A percentile compares a stretch with the other conserved stretches of the same genome.
phyloP scores from a whole-genome alignment of 2,329 filamentous ascomycete species.

The Trematosphaeria pertusa region DNA sequence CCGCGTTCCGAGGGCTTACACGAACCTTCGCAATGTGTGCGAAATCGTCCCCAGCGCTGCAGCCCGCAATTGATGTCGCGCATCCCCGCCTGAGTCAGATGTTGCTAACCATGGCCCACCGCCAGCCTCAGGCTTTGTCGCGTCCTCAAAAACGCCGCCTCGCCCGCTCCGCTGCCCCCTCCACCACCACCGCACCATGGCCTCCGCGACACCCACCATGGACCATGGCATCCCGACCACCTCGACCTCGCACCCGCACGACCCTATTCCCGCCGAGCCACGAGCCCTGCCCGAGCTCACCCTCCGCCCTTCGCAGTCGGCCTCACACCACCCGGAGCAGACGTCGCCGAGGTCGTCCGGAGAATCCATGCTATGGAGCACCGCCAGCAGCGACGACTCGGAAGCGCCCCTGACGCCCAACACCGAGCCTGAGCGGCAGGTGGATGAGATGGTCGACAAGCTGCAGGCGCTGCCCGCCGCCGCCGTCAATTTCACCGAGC shows the following conservation, averaged over 20 bases:
- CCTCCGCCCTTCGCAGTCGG: constrained; percentile 23
- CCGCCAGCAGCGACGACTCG: constrained; percentile 51
- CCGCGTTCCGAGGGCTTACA: constrained; percentile 18
- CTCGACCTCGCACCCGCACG: constrained; percentile 54
- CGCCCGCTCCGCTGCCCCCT: constrained; percentile 13
- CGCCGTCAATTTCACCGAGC: constrained; percentile 43
- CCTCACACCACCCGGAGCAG: constrained; percentile 36
- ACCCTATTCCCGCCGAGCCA: constrained; percentile 56
- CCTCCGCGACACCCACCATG: constrained; percentile 28
- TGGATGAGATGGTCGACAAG: constrained; percentile 53
- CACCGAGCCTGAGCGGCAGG: constrained; percentile 50
- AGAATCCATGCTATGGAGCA: constrained; percentile 50
- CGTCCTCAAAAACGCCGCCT: constrained; percentile 20
- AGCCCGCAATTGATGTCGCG: not conserved
- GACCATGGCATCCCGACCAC: constrained; percentile 48
- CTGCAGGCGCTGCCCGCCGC: constrained; percentile 47
- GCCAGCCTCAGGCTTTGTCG: constrained; percentile 30
- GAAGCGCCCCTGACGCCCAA: constrained; percentile 53
- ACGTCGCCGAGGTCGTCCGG: constrained; percentile 50
- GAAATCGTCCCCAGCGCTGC: constrained; percentile 3
- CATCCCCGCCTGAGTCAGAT: constrained; percentile 15
- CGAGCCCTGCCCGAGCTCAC: constrained; percentile 38
- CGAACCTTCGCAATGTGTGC: constrained; percentile 8
- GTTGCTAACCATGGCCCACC: constrained; percentile 37
- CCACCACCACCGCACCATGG: constrained; percentile 27